phyloP scores from a whole-genome alignment of 306 rosid genomes.

The Delonix regia region DNA sequence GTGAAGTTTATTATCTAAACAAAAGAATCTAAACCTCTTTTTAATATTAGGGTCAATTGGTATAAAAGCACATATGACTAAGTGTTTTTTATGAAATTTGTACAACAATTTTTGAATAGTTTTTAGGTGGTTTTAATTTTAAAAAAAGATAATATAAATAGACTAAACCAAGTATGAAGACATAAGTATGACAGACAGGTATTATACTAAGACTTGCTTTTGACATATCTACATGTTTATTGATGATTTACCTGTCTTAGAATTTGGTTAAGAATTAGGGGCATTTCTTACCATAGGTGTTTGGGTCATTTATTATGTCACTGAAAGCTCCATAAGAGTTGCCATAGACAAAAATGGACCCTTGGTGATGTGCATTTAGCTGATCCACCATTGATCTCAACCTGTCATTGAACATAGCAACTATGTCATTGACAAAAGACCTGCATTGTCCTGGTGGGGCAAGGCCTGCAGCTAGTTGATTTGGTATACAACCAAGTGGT shows the following conservation, averaged over 20 bases:
- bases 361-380: constrained; percentile 22
- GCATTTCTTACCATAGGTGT: constrained; percentile 41
- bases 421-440: constrained; percentile 16
- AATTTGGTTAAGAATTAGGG: background rate
- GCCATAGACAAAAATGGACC: constrained; percentile 41
- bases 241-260: background rate
- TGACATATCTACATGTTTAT: too few species aligned
- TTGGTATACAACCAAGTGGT: constrained; percentile 52
- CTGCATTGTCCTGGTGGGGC: constrained; percentile 25
- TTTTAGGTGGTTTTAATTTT: too few species aligned
- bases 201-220: too few species aligned
- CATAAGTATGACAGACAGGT: background rate
- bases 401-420: constrained; percentile 29
- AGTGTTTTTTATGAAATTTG: too few species aligned
- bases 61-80: background rate
- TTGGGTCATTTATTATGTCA: constrained; percentile 25
- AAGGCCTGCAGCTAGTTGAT: constrained; percentile 33
- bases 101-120: too few species aligned
- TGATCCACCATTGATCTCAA: constrained; percentile 44
- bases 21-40: too few species aligned
- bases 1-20: too few species aligned
- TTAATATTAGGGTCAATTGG: too few species aligned
- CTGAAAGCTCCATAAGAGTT: constrained; percentile 21
- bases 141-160: too few species aligned
- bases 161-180: background rate